Percentiles rank a stretch among this genome's conserved stretches.
These are phyloP conservation scores for Rhinocladiella mackenziei DNA, from an alignment of 2,329 filamentous ascomycete genomes.

Conservation along the genomic window DNA sequence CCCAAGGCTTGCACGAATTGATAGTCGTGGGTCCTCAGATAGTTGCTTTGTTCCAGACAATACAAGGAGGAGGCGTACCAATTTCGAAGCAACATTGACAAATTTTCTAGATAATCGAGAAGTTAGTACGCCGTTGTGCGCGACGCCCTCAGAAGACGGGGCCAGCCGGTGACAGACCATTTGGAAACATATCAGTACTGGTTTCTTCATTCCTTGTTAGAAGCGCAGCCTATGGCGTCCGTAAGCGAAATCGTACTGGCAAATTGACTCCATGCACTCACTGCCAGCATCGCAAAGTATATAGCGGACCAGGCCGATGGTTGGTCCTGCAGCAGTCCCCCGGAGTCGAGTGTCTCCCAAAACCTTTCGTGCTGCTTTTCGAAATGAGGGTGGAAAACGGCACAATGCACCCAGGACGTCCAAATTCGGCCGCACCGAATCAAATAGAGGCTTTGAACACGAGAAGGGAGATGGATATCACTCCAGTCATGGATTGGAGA, in stretches of 20 bases:
- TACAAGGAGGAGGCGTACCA: not conserved
- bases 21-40: not conserved
- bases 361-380: not conserved
- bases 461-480: conserved; percentile 1
- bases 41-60: conserved; percentile 2
- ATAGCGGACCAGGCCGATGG: not conserved
- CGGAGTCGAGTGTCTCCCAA: not conserved
- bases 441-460: not conserved
- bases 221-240: not conserved
- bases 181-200: conserved; percentile 1
- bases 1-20: not conserved
- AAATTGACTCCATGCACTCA: not conserved
- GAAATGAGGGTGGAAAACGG: not conserved
- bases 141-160: no score
- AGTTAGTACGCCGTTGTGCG: no score
- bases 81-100: not conserved
- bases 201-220: not conserved
- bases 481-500: not conserved
- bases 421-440: not conserved
- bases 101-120: not conserved
- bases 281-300: not conserved
- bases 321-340: not conserved
- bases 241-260: not conserved
- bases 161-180: not conserved
- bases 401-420: conserved; percentile 1